Evolutionary conservation across 2,329 filamentous ascomycete species (phyloP).

Genomic region (Metarhizium robertsii): DNA sequence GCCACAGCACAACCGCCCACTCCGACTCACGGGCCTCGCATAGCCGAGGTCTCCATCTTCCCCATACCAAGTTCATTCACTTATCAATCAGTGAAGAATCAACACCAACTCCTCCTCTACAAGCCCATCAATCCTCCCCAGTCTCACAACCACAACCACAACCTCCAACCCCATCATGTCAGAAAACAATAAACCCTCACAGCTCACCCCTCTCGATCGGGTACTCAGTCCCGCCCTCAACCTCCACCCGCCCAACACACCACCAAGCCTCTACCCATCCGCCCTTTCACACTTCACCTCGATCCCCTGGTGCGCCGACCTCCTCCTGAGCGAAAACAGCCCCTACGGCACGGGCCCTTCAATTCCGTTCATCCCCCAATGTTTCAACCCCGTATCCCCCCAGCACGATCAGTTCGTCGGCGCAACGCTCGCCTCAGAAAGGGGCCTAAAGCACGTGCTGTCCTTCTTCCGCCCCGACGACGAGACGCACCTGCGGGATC

Average conservation of each 20-base stretch:
- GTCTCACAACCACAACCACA: background rate
- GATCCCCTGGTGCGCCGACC: slow-evolving; percentile 25
- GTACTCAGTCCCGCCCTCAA: slow-evolving; percentile 21
- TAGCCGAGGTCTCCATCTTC: no score
- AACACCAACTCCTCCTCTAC: background rate
- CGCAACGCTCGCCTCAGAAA: slow-evolving; percentile 18
- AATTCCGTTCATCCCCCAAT: slow-evolving; percentile 24
- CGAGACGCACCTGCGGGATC: slow-evolving; percentile 13
- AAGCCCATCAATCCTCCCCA: background rate
- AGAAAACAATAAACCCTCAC: background rate
- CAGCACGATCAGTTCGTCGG: slow-evolving; percentile 26
- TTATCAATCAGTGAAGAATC: no score
- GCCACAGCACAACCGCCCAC: no score
- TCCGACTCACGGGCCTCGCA: no score
- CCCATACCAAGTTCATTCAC: no score
- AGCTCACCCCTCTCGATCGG: slow-evolving; percentile 13
- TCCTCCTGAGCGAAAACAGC: slow-evolving; percentile 13
- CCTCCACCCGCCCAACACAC: slow-evolving; percentile 17
- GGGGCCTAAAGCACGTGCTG: slow-evolving; percentile 23
- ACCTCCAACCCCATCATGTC: background rate
- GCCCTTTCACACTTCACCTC: slow-evolving; percentile 23
- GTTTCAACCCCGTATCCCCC: slow-evolving; percentile 19
- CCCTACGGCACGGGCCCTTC: slow-evolving; percentile 9
- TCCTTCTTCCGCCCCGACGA: slow-evolving; percentile 22
- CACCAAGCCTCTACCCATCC: slow-evolving; percentile 15